These are phyloP conservation scores for Backusella liffmaniae DNA, from an alignment of 192 early-diverging fungal genomes.

Conservation along the genomic window DNA sequence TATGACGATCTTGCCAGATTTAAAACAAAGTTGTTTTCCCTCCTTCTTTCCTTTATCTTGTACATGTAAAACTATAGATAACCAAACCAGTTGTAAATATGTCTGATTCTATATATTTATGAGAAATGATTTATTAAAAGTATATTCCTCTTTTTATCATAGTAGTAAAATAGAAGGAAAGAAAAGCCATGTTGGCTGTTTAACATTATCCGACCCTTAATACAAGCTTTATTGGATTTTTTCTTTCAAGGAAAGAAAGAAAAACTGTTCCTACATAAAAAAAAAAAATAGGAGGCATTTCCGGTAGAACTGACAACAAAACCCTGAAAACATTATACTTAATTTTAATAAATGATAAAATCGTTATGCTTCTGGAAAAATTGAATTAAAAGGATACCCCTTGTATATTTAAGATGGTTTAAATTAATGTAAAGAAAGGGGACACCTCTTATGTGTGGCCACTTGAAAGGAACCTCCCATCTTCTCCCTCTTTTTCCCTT, in stretches of 20 bases:
- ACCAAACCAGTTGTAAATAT: no score
- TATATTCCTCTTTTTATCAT: no score
- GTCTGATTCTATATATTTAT: no score
- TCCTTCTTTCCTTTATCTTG: no score
- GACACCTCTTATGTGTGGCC: background rate
- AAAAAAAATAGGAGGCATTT: background rate
- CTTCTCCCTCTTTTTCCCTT: background rate
- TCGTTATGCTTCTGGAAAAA: background rate
- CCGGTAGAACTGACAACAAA: background rate
- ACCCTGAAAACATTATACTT: background rate
- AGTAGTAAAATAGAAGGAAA: no score
- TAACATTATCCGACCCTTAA: no score
- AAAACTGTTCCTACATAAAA: background rate
- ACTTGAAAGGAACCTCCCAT: background rate
- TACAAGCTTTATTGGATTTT: no score
- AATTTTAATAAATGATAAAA: background rate
- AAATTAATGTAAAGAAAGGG: background rate
- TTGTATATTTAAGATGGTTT: background rate
- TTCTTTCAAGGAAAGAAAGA: background rate
- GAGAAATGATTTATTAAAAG: no score
- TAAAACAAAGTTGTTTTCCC: no score
- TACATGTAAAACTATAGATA: no score
- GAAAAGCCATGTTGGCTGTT: no score
- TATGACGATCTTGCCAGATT: no score
- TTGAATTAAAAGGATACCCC: background rate